Evolutionary conservation across 768 basidiomycete genomes (phyloP).

Genomic region (Macrolepiota albuminosa): DNA sequence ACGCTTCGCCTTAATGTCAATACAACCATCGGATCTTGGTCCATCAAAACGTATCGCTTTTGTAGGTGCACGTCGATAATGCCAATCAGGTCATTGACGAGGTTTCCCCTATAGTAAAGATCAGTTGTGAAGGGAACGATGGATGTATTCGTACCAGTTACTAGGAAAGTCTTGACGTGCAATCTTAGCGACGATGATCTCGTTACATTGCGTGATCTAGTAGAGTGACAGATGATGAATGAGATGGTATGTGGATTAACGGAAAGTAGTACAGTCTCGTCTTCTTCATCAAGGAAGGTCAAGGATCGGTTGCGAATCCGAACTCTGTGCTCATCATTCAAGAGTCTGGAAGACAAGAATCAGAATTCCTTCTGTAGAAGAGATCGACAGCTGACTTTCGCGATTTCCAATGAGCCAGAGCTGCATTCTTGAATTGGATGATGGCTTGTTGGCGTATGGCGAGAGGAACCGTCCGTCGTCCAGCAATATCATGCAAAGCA

Average conservation of each 20-base stretch:
- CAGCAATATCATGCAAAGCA: constrained; percentile 69
- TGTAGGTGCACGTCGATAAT: constrained; percentile 52
- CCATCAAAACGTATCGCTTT: constrained; percentile 38
- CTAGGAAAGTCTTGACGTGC: constrained; percentile 73
- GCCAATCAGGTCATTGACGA: constrained; percentile 50
- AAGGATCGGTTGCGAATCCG: constrained; percentile 64
- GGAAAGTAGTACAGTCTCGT: constrained; percentile 57
- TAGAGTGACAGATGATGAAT: constrained; percentile 4
- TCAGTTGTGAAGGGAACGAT: neutral
- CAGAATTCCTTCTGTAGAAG: neutral
- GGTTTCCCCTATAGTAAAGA: constrained; percentile 45
- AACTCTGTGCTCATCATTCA: constrained; percentile 62
- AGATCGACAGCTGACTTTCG: constrained; percentile 48
- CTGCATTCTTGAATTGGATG: constrained; percentile 86
- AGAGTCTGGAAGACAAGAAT: constrained; percentile 39
- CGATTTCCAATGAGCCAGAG: constrained; percentile 70
- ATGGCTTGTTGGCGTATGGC: constrained; percentile 75
- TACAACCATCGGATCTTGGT: constrained; percentile 37
- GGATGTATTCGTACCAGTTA: constrained; percentile 48
- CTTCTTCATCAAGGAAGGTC: constrained; percentile 67
- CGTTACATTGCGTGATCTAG: constrained; percentile 78
- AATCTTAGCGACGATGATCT: constrained; percentile 69
- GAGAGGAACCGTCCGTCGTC: constrained; percentile 53
- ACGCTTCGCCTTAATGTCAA: constrained; percentile 57
- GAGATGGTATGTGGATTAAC: constrained; percentile 2